Evolutionary conservation across 495 filamentous ascomycete species (phyloP).

Genomic region (Penicillium waksmanii): DNA sequence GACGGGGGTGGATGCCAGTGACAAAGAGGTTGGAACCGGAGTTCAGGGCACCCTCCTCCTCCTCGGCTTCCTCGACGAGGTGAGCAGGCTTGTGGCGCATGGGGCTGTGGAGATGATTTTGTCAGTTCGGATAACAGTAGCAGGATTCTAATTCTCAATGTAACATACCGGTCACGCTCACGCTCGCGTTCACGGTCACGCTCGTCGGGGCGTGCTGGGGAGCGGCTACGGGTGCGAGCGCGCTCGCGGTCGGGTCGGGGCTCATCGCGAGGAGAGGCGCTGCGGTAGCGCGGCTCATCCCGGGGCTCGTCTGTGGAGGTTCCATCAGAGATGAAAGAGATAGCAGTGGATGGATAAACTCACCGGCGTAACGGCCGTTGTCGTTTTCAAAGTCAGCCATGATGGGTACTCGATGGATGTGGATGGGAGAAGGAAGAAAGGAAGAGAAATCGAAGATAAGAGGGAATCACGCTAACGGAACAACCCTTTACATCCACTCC

Average conservation of each 20-base stretch:
- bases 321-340: constrained; percentile 9
- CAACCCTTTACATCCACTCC: constrained; percentile 12
- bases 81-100: constrained; percentile 3
- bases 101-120: neutral
- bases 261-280: constrained; percentile 85
- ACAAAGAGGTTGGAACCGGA: constrained; percentile 98
- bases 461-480: constrained; percentile 28
- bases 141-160: neutral
- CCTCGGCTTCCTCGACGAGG: constrained; percentile 59
- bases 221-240: constrained; percentile 78
- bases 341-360: constrained; percentile 30
- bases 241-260: constrained; percentile 72
- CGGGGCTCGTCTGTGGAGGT: constrained; percentile 70
- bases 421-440: constrained; percentile 22
- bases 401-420: constrained; percentile 25
- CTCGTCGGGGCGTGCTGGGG: constrained; percentile 67
- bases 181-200: constrained; percentile 1
- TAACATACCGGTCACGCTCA: constrained; percentile 62
- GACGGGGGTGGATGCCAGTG: constrained; percentile 94
- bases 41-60: constrained; percentile 82
- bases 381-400: constrained; percentile 82
- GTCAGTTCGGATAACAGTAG: no score
- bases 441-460: constrained; percentile 34
- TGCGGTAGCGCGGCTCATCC: constrained; percentile 79
- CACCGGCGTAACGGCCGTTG: constrained; percentile 85